A percentile compares a stretch with the other conserved stretches of the same genome.
phyloP scores from a whole-genome alignment of 1,139 yeast genomes.

The Geotrichum carabidarum region DNA sequence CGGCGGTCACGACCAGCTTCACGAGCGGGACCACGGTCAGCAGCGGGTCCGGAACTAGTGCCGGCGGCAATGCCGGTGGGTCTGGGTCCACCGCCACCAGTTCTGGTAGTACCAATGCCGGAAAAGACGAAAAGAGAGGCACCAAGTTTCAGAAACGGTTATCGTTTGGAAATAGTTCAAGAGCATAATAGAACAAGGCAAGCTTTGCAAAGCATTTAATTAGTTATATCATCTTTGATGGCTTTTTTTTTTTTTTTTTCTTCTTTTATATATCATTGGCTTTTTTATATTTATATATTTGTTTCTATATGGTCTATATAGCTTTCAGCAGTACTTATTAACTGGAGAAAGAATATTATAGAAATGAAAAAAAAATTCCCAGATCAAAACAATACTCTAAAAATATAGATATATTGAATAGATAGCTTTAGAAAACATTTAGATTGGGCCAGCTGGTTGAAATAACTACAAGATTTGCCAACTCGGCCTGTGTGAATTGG shows the following conservation, averaged over 20 bases:
- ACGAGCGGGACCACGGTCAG: background rate
- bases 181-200: background rate
- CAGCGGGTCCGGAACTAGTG: background rate
- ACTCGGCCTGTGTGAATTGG: too few species aligned
- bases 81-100: background rate
- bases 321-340: too few species aligned
- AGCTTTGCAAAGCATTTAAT: background rate
- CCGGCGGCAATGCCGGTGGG: background rate
- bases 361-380: too few species aligned
- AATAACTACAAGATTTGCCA: too few species aligned
- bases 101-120: background rate
- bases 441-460: too few species aligned
- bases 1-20: background rate
- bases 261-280: background rate
- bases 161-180: conserved; percentile 16
- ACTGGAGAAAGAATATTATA: too few species aligned
- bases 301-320: too few species aligned
- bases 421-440: too few species aligned
- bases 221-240: background rate
- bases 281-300: background rate
- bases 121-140: conserved; percentile 4
- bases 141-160: conserved; percentile 15
- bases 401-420: too few species aligned
- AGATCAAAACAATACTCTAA: too few species aligned
- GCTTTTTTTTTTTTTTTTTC: background rate